These are phyloP conservation scores for Lachancea cidri DNA, from an alignment of 805 yeast species.

Conservation along the genomic window DNA sequence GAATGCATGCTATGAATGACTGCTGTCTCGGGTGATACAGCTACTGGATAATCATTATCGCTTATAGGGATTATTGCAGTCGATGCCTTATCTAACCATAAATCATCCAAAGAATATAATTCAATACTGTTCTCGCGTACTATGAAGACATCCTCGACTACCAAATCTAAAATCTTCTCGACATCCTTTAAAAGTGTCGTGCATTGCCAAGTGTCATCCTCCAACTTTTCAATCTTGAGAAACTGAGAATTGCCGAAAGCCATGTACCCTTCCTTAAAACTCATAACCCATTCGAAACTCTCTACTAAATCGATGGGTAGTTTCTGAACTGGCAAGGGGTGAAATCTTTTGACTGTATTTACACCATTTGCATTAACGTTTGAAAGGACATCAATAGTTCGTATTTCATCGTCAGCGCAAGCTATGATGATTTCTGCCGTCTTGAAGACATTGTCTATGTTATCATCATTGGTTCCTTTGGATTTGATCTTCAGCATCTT, in stretches of 20 bases:
- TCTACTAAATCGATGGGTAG: constrained; percentile 1
- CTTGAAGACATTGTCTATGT: constrained; percentile 19
- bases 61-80: constrained; percentile 17
- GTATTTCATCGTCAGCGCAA: constrained; percentile 10
- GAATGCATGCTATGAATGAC: constrained; percentile 26
- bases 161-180: constrained; percentile 28
- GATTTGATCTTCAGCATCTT: constrained; percentile 19
- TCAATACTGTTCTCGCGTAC: constrained; percentile 16
- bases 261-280: constrained; percentile 22
- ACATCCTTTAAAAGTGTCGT: constrained; percentile 17
- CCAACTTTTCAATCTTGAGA: constrained; percentile 12
- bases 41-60: constrained; percentile 28
- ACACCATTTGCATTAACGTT: constrained; percentile 20
- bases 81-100: constrained; percentile 20
- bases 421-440: constrained; percentile 29
- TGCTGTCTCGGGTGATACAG: constrained; percentile 27
- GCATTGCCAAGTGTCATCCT: constrained; percentile 17
- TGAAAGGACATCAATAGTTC: constrained; percentile 28
- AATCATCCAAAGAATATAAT: constrained; percentile 17
- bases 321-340: constrained; percentile 14
- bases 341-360: constrained; percentile 20
- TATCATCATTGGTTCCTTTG: constrained; percentile 10
- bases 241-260: constrained; percentile 18
- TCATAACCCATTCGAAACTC: constrained; percentile 24
- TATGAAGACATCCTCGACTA: constrained; percentile 20